Evolutionary conservation across 1,139 yeast genomes (phyloP), one percentile per base, ranked within the genome.

Genomic region (Kodamaea sp.): DNA sequence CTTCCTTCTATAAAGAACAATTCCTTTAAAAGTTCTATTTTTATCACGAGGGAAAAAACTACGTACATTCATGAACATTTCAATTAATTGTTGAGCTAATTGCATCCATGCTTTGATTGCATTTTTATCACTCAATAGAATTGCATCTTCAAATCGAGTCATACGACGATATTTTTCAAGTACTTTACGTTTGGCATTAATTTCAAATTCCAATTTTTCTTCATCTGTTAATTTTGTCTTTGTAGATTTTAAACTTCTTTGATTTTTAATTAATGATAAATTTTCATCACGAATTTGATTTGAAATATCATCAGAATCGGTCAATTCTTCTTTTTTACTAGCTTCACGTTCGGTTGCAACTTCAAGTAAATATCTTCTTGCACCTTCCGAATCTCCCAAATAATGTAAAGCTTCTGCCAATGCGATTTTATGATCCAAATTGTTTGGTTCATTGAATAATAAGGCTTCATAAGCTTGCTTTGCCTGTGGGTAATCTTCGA

Each of bases 51-150:
- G 87, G 55, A 86, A 90, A 49, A 92, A 86, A 50, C 79, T 79
- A 41, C 82, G 75, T 7, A 87, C 89, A 40, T 81, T 78, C 25
- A 84, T 77, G 55, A 92, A 90, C 47, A 86, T 79, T 53, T 87
- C 95, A 34, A 90, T 79, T 40, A 94, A 69, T 46, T 85, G 95
- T 2, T 86, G 77, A 0, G 95, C 96, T 8, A 83, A 68, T 46
- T 88, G 88, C 49, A 86, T 73, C 97, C 97, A 92, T 8, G 88
- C 79, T 9, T 75, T 69, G 0, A 81, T 77, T 5, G 94, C 88
- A 8, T 81, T 78, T 7, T 61, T 57, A 40, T 84, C 84, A 2
- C 80, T 81, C 9, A 59, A 58, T 26, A 65, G 67, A 31, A 80
- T 60, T 3, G 82, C 81, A 0, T 71, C 74, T 34, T 78, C 75